phyloP scores from a whole-genome alignment of 495 filamentous ascomycete genomes.

The Achaetomiella virescens region DNA sequence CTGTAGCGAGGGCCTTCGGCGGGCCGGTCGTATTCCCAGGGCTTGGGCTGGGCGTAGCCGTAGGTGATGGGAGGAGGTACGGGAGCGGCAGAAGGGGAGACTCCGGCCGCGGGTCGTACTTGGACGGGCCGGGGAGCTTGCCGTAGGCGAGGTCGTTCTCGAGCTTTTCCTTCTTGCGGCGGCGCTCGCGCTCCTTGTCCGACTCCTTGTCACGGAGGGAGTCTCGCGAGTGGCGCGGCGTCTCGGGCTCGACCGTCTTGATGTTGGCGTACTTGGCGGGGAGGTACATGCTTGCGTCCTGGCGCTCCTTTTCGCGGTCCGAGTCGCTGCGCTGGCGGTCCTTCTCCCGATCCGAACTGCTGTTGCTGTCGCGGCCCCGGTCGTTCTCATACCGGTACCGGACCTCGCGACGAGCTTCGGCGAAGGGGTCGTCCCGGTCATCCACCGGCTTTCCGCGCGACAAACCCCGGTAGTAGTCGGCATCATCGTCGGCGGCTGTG shows the following conservation, averaged over 20 bases:
- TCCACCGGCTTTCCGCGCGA: slow-evolving; percentile 6
- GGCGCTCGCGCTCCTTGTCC: slow-evolving; percentile 26
- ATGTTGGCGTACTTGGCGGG: slow-evolving; percentile 25
- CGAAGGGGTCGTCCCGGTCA: slow-evolving; percentile 14
- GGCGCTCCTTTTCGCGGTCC: slow-evolving; percentile 11
- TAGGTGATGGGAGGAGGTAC: slow-evolving; percentile 20
- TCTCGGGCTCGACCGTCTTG: slow-evolving; percentile 14
- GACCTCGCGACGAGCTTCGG: slow-evolving; percentile 17
- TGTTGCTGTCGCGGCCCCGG: slow-evolving; percentile 25
- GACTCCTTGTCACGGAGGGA: slow-evolving; percentile 28
- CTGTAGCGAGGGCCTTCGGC: slow-evolving; percentile 41
- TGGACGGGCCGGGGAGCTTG: slow-evolving; percentile 24
- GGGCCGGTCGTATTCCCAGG: slow-evolving; percentile 47
- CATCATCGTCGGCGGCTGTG: slow-evolving; percentile 24
- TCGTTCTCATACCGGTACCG: slow-evolving; percentile 26
- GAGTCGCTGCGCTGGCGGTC: slow-evolving; percentile 11
- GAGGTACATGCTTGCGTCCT: slow-evolving; percentile 15
- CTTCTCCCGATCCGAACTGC: slow-evolving; percentile 14
- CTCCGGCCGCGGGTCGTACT: slow-evolving; percentile 22
- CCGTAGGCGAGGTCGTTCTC: slow-evolving; percentile 46
- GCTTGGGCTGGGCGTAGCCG: slow-evolving; percentile 44
- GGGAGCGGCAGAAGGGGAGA: slow-evolving; percentile 9
- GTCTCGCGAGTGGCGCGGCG: slow-evolving; percentile 27
- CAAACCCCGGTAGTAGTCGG: slow-evolving; percentile 20
- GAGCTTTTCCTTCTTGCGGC: slow-evolving; percentile 33